Base-by-base conservation (phyloP, 345 rosid genomes). In the Euphorbia tirucalli region DNA sequence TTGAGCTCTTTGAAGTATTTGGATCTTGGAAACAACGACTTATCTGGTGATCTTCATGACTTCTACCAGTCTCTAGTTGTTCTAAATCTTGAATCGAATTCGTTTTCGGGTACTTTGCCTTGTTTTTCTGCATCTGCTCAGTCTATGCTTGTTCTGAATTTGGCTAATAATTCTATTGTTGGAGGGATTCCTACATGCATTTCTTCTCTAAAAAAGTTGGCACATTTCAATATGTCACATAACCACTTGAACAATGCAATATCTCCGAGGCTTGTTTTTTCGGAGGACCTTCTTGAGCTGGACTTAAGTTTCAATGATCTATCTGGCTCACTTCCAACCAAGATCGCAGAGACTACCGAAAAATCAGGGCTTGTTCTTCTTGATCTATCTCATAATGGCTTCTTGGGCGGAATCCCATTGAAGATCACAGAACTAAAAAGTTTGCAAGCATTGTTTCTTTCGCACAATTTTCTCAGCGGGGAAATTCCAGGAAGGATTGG, bases 131-230 rank as follows among this genome's bases (percentile, higher is more conserved):
- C 88, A 4, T 82, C 85, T 54, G 81, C 85, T 52, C 79, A 58
- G 16, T 85, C 93, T 56, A 88, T 91, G 7, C 77, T 27, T 64
- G 72, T 85, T 54, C 61, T 94, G 75, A 85, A 85, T 77, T 83
- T 91, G 37, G 93, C 87, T 41, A 77, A 82, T 35, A 94, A 94
- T 78, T 83, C 87, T 69, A 71, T 94, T 37, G 71, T 84, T 50
- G 98, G 98, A 64, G 98, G 98, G 1, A 82, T 94, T 52, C 97
- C 98, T 77, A 88, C 97, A 7, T 93, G 98, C 79, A 81, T 93
- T 49, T 85, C 89, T 61, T 88, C 96, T 6, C 78, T 91, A 11
- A 24, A 78, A 62, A 79, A 78, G 28, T 69, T 94, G 79, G 78
- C 72, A 0, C 90, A 84, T 80, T 66, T 94, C 37, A 94, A 94